Evolutionary conservation across 768 basidiomycete genomes (phyloP), one percentile per base, ranked within the genome.

Genomic region (Rhizopogon sp.): DNA sequence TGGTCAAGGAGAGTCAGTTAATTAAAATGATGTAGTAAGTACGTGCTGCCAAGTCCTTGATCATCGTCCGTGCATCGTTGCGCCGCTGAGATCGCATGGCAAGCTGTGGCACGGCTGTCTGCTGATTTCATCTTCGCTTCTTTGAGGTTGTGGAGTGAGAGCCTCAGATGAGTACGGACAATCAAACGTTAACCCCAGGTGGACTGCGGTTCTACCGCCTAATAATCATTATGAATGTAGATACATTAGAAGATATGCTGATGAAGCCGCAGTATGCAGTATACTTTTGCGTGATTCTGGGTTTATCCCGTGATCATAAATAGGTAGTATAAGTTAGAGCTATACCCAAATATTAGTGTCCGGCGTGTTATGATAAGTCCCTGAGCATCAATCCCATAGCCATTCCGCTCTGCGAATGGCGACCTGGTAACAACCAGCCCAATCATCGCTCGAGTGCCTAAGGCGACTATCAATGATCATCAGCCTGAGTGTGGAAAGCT

Each of bases 361-460:
- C 55, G 55, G 55, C 59, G 53, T 60, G 60, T 63, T 65, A 70
- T 39, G 31, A 54, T 66, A 66, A 31, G 33, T 55, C n/a, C 56
- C 11, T 53, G 54, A 47, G 50, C 47, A 58, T 46, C 25, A 53
- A 41, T 47, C 44, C 57, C 59, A 64, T 56, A 59, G 50, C 45
- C 46, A 25, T 53, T 42, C 60, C 62, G 67, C 60, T 53, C 65
- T 56, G 43, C 60, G 66, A 62, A 60, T 60, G 58, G 55, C 44
- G 54, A 58, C 51, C 33, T 39, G 45, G 3, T 46, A 45, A 51
- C 44, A 54, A 41, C 44, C 44, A 40, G 9, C 42, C 8, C 25
- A 43, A 70, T 66, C 65, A 68, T 41, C 62, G 66, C 43, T 66
- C 66, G 56, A 59, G 65, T 59, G 66, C 63, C 70, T 70, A 39